phyloP scores from a whole-genome alignment of 352 stramenopile genomes.

The Pythium brachiatum region DNA sequence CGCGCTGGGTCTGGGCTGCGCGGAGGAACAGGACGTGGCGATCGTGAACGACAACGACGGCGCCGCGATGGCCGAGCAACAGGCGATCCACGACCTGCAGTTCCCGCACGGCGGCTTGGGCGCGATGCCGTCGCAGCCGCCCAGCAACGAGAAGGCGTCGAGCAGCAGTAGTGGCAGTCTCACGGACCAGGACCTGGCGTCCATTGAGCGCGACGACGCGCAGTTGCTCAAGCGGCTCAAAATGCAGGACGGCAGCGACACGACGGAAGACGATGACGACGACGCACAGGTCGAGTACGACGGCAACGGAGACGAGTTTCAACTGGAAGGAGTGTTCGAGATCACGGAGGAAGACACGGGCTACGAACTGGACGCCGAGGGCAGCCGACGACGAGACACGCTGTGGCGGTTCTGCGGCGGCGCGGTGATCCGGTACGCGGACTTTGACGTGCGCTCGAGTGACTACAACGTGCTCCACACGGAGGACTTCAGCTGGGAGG shows the following conservation, averaged over 20 bases:
- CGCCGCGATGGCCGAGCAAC: slow-evolving; percentile 33
- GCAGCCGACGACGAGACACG: slow-evolving; percentile 50
- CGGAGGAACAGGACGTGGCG: slow-evolving; percentile 72
- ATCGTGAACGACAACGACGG: slow-evolving; percentile 65
- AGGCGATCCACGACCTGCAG: slow-evolving; percentile 23
- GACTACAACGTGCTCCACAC: slow-evolving; percentile 85
- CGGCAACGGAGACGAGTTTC: slow-evolving; percentile 12
- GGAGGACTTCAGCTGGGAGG: slow-evolving; percentile 88
- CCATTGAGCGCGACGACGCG: slow-evolving; percentile 71
- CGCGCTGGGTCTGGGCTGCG: slow-evolving; percentile 66
- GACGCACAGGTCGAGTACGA: slow-evolving; percentile 1
- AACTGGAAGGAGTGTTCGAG: slow-evolving; percentile 41
- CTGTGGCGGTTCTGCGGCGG: slow-evolving; percentile 83
- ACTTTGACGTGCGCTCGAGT: slow-evolving; percentile 83
- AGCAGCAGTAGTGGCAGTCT: slow-evolving; percentile 48
- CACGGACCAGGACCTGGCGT: slow-evolving; percentile 57
- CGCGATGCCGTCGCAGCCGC: background rate
- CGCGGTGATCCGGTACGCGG: slow-evolving; percentile 72
- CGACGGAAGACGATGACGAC: slow-evolving; percentile 28
- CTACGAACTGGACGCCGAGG: slow-evolving; percentile 34
- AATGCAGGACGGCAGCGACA: slow-evolving; percentile 62
- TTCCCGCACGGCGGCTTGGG: slow-evolving; percentile 21
- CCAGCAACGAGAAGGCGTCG: slow-evolving; percentile 15
- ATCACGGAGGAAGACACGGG: slow-evolving; percentile 54
- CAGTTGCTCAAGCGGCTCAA: slow-evolving; percentile 68